Base-by-base conservation (phyloP, 768 basidiomycete species). In the Rhodotorula taiwanensis region DNA sequence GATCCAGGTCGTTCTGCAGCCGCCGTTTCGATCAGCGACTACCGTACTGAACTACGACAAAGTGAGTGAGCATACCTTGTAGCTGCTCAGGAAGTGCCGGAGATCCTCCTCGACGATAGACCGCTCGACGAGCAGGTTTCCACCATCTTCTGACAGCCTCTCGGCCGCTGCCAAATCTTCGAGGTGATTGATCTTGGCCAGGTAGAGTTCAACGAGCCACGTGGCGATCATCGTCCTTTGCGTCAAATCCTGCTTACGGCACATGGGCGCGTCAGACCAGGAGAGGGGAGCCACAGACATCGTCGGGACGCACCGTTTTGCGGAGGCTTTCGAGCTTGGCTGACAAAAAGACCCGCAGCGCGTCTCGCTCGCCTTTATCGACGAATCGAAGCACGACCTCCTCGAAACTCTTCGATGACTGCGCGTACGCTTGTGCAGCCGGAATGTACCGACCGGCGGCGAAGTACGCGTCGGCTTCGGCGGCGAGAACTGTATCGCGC, bases 211-310 rank as follows among this genome's bases (percentile, higher is more conserved):
- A 34, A 95, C 86, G 18, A 99, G 83, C 95, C 95, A 99, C 0
- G 92, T 97, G 23, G 95, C 93, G 25, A 99, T 79, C 85, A 98
- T 91, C 86, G 92, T 92, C 44, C 95, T 82, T 75, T 97, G 93
- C 1, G 90, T 92, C 43, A 87, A 70, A 71, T 95, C 91, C 93
- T 97, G 60, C n/a, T n/a, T n/a, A n/a, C n/a, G n/a, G n/a, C n/a
- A n/a, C n/a, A n/a, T n/a, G n/a, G n/a, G n/a, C n/a, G n/a, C n/a
- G n/a, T n/a, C n/a, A n/a, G n/a, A n/a, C n/a, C 18, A 49, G 30
- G 36, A 16, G 9, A 20, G 18, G 18, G 44, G 7, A 15, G 13
- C n/a, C 21, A 20, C 42, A 5, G 18, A 28, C 52, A 31, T 39
- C 36, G n/a, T 27, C 42, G 25, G 0, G 76, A n/a, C 86, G 69